These are phyloP conservation scores for Podila epigama DNA, from an alignment of 192 early-diverging fungal species.

Conservation along the genomic window DNA sequence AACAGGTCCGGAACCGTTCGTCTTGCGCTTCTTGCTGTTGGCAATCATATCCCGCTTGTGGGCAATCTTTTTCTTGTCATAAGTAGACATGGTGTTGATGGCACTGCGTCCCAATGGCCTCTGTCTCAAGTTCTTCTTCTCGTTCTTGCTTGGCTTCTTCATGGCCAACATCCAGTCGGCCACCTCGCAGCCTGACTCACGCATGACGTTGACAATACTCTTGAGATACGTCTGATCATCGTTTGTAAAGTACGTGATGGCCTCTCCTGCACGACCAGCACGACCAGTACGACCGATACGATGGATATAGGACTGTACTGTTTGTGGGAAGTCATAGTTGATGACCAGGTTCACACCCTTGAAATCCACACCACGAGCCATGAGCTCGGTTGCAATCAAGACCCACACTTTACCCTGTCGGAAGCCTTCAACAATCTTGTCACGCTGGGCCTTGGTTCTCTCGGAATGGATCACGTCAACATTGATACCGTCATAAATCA, in stretches of 20 bases:
- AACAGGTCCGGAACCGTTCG: not conserved
- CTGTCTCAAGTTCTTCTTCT: constrained; percentile 75
- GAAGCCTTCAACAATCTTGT: constrained; percentile 90
- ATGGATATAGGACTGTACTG: constrained; percentile 93
- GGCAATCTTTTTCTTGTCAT: constrained; percentile 73
- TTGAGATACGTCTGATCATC: constrained; percentile 90
- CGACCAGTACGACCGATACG: constrained; percentile 98
- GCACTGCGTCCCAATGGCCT: constrained; percentile 73
- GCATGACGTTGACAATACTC: constrained; percentile 97
- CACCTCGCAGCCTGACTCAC: constrained; percentile 92
- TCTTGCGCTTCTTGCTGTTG: constrained; percentile 49
- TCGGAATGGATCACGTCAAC: constrained; percentile 99
- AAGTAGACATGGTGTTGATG: constrained; percentile 81
- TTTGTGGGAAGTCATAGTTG: constrained; percentile 98
- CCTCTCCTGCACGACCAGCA: constrained; percentile 89
- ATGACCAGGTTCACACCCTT: constrained; percentile 97
- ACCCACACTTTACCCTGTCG: constrained; percentile 92
- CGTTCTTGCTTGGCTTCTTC: constrained; percentile 74
- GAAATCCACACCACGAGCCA: constrained; percentile 99
- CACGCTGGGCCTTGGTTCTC: constrained; percentile 91
- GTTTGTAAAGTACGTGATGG: constrained; percentile 96
- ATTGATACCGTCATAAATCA: constrained; percentile 97
- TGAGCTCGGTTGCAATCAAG: constrained; percentile 94
- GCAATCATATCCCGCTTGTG: constrained; percentile 67
- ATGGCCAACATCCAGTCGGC: constrained; percentile 98